Evolutionary conservation across 768 basidiomycete genomes (phyloP), one percentile per base, ranked within the genome.

Genomic region (Trametes punicea): DNA sequence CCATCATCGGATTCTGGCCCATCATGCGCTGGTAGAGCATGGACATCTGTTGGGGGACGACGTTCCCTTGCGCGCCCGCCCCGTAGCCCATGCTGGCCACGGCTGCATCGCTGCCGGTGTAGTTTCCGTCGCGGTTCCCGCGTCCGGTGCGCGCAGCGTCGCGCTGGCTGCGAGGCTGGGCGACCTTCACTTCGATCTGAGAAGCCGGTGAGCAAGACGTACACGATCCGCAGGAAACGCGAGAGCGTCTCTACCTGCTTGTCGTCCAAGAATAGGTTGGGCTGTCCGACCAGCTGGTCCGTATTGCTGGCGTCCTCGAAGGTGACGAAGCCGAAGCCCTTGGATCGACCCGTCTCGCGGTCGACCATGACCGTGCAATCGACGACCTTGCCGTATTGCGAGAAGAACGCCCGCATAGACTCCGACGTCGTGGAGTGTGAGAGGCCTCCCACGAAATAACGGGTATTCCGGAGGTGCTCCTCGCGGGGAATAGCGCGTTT

Each of bases 311-410:
- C 86, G 59, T 92, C 88, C 68, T 93, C 88, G 66, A 96, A 95
- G 0, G 92, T 95, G 25, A 98, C 90, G 68, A 98, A 98, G 0
- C 94, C 96, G 63, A 98, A 98, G 7, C 96, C 96, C 72, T 98
- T 95, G 73, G 90, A 93, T 46, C 93, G 75, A 21, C 89, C 88
- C 8, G 92, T 92, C 70, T 96, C 93, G 49, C 93, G 85, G 71
- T 98, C 96, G 64, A 96, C 80, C 96, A 98, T 98, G 65, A 98
- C 93, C 0, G 95, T 97, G 51, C 94, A 93, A 70, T 98, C 96
- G 67, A 96, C 88, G 61, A 98, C 93, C 63, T 84, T 87, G 55
- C 96, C 96, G 64, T 89, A 98, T 69, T 94, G 88, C 40, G 85
- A 84, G 73, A 97, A 95, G 73, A 92, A 97, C 41, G 86, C 82